Evolutionary conservation across 768 basidiomycete species (phyloP), one percentile per base, ranked within the genome.

Genomic region (Lentinula lateritia): DNA sequence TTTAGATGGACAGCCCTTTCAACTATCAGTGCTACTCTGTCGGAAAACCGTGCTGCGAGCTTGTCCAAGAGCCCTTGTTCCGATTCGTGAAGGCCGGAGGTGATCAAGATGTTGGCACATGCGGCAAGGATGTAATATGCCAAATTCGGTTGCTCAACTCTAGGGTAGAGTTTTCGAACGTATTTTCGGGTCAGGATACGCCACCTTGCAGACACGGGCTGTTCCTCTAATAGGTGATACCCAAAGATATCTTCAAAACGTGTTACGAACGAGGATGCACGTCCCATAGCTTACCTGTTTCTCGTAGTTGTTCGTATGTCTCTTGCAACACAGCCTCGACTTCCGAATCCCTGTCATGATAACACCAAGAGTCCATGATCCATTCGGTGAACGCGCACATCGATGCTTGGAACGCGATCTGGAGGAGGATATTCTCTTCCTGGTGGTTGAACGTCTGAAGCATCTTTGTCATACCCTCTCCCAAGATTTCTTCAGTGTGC

Each of bases 1-100:
- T 84, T 84, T 60, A 87, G 70, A 7, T 74, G 74, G 60, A 81
- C 72, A 1, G 84, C 81, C 6, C 76, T 68, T 18, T 76, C 74
- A 39, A 80, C 76, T 39, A 86, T 72, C 12, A 73, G 67, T 15
- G 67, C 66, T 23, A 86, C 72, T 13, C 76, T 76, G 0, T 75
- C 76, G 0, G 72, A 71, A 64, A 86, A 86, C 28, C 74, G 75
- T 5, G 72, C 66, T 7, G 72, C 69, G 53, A 85, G 70, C 6
- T 73, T 71, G 4, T 77, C 73, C 18, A 75, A 73, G 5, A 83
- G 68, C 13, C 71, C 68, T 13, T 67, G 62, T 46, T 67, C 65
- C n/a, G 63, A 61, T 53, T 64, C 66, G 20, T 58, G 73, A 66
- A 72, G 71, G 0, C 81, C 80, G 0, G 79, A 73, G 16, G 73